Conservation (phyloP, 2,329 filamentous ascomycete species). For the Aureobasidium pullulans region DNA sequence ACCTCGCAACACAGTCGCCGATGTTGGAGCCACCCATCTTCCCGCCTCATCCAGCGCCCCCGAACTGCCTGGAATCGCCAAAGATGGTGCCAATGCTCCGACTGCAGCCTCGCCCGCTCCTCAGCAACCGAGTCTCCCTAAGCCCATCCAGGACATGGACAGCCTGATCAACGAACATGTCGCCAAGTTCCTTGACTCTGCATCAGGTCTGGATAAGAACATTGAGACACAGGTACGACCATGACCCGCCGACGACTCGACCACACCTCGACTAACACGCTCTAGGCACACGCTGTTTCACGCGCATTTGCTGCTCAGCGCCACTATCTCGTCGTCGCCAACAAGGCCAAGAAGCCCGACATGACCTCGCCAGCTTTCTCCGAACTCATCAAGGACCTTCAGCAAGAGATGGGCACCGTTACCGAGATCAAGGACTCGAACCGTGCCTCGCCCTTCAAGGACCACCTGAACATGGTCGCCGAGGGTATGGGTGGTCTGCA, state of each 20-base stretch:
- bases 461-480: constrained; percentile 77
- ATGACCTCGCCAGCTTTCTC: constrained; percentile 61
- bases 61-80: constrained; percentile 19
- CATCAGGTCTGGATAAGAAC: constrained; percentile 64
- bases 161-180: constrained; percentile 66
- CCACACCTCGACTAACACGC: neutral
- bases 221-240: constrained; percentile 34
- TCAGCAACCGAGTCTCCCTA: constrained; percentile 51
- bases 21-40: constrained; percentile 21
- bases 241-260: neutral
- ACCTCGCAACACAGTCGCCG: constrained; percentile 17
- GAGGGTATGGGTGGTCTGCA: constrained; percentile 85
- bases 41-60: constrained; percentile 28
- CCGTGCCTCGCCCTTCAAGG: constrained; percentile 65
- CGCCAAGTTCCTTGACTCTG: constrained; percentile 68
- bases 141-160: constrained; percentile 83
- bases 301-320: constrained; percentile 76
- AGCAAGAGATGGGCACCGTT: constrained; percentile 71
- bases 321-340: constrained; percentile 78
- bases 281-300: constrained; percentile 48
- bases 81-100: constrained; percentile 23
- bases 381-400: constrained; percentile 78
- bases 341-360: constrained; percentile 87
- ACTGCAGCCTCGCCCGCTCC: constrained; percentile 26
- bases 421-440: constrained; percentile 76